Evolutionary conservation across 345 rosid species (phyloP), one percentile per base, ranked within the genome.

Genomic region (Aethionema arabicum): DNA sequence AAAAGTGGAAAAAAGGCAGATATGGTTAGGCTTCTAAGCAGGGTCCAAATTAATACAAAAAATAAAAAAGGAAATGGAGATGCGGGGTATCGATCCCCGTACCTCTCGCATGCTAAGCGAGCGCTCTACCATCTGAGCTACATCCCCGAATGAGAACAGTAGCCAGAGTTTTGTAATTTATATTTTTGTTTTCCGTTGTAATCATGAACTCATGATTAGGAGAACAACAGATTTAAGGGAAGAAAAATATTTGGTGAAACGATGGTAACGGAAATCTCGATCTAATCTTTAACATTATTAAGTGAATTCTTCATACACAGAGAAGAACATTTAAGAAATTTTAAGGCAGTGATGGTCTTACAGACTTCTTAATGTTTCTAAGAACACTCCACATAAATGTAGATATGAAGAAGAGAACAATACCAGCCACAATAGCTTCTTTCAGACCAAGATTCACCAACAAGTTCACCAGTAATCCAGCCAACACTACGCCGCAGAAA

Each of bases 311-410:
- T 68, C 13, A 4, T 39, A 7, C 14, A 61, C 55, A 62, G 38
- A 32, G n/a, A 50, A 33, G 13, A 56, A 29, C 9, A 40, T 8
- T 21, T 5, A 40, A 8, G n/a, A 48, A 33, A n/a, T n/a, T 50
- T 56, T 39, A 71, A 50, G 69, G 65, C 30, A 44, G 51, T 58
- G 78, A 70, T 57, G 82, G 68, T 59, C 56, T 69, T 21, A 77
- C 48, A 41, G 85, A 83, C 74, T 83, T 86, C 70, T 50, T 83
- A 61, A 88, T 60, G 61, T 65, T 78, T 48, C 95, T 67, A 11
- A 91, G 89, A 65, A 81, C 71, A 39, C 80, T 85, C 96, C 96
- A 92, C 96, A 88, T 92, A 70, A 77, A 80, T 31, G 88, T 82
- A 38, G 92, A 86, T 59, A 85, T 33, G 40, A 88, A 48, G 76